These are phyloP conservation scores for Colletotrichum echinochloae DNA, from an alignment of 2,329 filamentous ascomycete genomes.

Conservation along the genomic window DNA sequence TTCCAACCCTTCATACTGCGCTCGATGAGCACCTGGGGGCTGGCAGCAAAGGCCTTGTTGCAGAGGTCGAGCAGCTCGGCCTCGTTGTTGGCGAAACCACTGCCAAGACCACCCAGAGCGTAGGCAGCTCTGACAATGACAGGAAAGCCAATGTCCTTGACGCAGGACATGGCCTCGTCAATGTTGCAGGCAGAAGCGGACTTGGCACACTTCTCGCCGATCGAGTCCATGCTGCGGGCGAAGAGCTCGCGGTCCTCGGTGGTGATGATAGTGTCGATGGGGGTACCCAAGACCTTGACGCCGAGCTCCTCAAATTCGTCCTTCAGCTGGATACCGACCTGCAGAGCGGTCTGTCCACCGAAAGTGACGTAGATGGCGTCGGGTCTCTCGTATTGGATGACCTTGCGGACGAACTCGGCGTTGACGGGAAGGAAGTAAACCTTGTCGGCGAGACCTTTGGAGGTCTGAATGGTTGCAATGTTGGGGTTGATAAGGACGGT, in stretches of 20 bases:
- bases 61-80: conserved; percentile 86
- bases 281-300: conserved; percentile 94
- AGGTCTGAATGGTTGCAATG: conserved; percentile 98
- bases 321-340: conserved; percentile 96
- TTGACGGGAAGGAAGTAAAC: conserved; percentile 99
- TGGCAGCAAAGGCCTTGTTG: conserved; percentile 93
- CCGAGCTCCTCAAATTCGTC: conserved; percentile 95
- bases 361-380: conserved; percentile 99
- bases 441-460: conserved; percentile 96
- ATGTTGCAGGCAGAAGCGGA: conserved; percentile 91
- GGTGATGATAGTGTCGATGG: conserved; percentile 97
- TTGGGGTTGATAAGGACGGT: conserved; percentile 99
- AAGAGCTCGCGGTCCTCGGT: conserved; percentile 98
- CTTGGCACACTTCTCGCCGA: conserved; percentile 97
- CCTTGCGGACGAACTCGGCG: conserved; percentile 96
- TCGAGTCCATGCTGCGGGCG: conserved; percentile 97
- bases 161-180: conserved; percentile 88
- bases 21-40: conserved; percentile 96
- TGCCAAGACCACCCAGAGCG: conserved; percentile 92
- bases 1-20: conserved; percentile 99
- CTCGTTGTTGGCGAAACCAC: conserved; percentile 93
- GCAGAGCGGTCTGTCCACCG: conserved; percentile 95
- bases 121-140: conserved; percentile 98
- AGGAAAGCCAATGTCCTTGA: conserved; percentile 93
- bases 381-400: conserved; percentile 93